Conservation (phyloP, 371 early-diverging fungal genomes). For the Zopfochytrium polystomum region DNA sequence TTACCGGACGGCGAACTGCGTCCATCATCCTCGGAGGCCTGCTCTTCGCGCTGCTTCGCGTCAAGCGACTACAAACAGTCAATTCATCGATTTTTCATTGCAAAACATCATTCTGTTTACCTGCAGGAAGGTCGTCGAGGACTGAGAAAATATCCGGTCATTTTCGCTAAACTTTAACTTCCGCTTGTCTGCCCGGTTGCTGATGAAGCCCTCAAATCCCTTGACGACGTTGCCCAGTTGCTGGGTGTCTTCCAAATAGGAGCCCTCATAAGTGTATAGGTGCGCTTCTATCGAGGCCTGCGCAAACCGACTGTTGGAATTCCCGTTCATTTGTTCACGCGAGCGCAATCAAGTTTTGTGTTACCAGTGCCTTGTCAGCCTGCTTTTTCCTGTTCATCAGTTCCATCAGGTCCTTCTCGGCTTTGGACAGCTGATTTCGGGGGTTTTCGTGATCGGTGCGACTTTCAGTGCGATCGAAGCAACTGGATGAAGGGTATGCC, state of each 20-base stretch:
- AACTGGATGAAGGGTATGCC: not conserved
- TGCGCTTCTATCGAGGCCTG: slow-evolving; percentile 63
- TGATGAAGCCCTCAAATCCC: slow-evolving; percentile 75
- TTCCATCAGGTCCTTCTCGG: slow-evolving; percentile 36
- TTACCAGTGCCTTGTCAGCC: slow-evolving; percentile 35
- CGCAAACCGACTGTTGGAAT: not conserved
- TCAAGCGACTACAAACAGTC: slow-evolving; percentile 9
- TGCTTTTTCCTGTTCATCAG: slow-evolving; percentile 34
- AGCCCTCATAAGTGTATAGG: slow-evolving; percentile 76
- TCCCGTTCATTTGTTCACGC: too few relatives aligned
- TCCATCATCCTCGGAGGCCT: too few relatives aligned
- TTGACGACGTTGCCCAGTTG: slow-evolving; percentile 76
- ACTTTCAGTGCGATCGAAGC: not conserved
- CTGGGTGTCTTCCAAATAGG: slow-evolving; percentile 78
- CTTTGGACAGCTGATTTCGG: slow-evolving; percentile 28
- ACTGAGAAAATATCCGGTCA: slow-evolving; percentile 56
- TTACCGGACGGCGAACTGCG: too few relatives aligned
- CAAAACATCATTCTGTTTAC: slow-evolving; percentile 14
- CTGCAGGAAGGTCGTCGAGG: slow-evolving; percentile 52
- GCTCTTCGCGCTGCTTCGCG: slow-evolving; percentile 10
- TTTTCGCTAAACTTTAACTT: slow-evolving; percentile 43
- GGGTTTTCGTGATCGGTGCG: not conserved
- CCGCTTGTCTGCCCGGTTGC: slow-evolving; percentile 29
- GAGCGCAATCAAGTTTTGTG: too few relatives aligned
- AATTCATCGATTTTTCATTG: too few relatives aligned